These are phyloP conservation scores for Aspergillus sp. DNA, from an alignment of 2,329 filamentous ascomycete genomes.

Conservation along the genomic window DNA sequence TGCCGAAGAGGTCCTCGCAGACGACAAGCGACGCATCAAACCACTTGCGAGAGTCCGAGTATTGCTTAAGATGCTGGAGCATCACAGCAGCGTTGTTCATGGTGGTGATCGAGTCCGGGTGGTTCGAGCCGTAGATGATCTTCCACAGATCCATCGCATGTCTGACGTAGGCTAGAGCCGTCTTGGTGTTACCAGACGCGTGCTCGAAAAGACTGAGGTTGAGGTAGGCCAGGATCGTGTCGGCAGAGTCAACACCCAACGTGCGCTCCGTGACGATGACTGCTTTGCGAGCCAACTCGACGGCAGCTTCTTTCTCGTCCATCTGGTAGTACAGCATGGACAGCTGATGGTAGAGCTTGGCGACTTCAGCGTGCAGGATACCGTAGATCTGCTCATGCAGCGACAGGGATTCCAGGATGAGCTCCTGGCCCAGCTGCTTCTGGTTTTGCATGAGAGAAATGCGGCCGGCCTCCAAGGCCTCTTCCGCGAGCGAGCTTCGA, in stretches of 20 bases:
- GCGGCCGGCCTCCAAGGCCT: conserved; percentile 88
- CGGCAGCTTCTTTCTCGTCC: conserved; percentile 93
- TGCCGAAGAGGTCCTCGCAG: conserved; percentile 83
- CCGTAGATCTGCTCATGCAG: conserved; percentile 98
- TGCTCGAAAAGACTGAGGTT: conserved; percentile 94
- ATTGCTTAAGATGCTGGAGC: conserved; percentile 91
- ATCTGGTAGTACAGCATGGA: conserved; percentile 95
- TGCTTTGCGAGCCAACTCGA: conserved; percentile 91
- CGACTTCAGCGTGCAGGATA: conserved; percentile 92
- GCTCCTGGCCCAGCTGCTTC: conserved; percentile 89
- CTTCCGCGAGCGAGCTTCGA: conserved; percentile 82
- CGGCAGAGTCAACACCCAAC: conserved; percentile 82
- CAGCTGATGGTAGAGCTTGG: conserved; percentile 85
- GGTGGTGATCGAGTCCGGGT: conserved; percentile 96
- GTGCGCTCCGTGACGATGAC: conserved; percentile 94
- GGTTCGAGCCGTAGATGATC: conserved; percentile 84
- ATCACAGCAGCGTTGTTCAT: conserved; percentile 98
- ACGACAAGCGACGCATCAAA: conserved; percentile 87
- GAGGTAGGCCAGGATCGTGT: conserved; percentile 90
- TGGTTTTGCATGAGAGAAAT: conserved; percentile 95
- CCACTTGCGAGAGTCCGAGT: conserved; percentile 90
- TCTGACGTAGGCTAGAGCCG: conserved; percentile 78
- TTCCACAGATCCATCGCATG: conserved; percentile 96
- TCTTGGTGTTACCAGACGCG: conserved; percentile 79
- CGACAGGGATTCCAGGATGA: conserved; percentile 90